phyloP scores from a whole-genome alignment of 2,329 filamentous ascomycete genomes.

The Penicillium digitatum region DNA sequence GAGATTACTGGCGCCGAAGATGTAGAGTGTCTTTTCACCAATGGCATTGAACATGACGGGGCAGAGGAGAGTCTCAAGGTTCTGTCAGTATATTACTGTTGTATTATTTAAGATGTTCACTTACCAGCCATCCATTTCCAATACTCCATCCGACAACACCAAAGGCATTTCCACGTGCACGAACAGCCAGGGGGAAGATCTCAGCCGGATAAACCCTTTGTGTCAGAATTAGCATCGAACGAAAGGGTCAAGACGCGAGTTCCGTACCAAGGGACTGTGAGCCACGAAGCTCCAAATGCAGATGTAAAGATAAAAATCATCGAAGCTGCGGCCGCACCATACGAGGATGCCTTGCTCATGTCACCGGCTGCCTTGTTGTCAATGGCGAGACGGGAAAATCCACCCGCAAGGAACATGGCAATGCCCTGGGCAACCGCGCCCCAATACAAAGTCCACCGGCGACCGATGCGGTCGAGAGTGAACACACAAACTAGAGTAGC shows the following conservation, averaged over 20 bases:
- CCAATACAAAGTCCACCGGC: constrained; percentile 67
- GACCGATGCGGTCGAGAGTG: constrained; percentile 64
- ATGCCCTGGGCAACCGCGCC: constrained; percentile 61
- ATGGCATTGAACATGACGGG: constrained; percentile 62
- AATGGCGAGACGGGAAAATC: constrained; percentile 55
- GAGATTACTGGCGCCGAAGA: constrained; percentile 66
- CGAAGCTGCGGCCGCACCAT: constrained; percentile 62
- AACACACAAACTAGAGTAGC: constrained; percentile 66
- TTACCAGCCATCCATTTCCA: constrained; percentile 63
- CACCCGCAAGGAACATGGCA: constrained; percentile 64
- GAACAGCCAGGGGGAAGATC: constrained; percentile 67
- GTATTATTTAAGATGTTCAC: constrained; percentile 24
- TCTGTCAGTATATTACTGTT: constrained; percentile 1
- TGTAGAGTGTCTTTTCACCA: constrained; percentile 67
- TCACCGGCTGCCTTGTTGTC: constrained; percentile 48
- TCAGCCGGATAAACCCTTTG: constrained; percentile 65
- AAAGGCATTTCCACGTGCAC: constrained; percentile 71
- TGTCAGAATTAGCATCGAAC: neutral
- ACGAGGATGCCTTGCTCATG: constrained; percentile 46
- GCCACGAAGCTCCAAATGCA: constrained; percentile 62
- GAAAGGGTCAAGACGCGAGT: accelerated
- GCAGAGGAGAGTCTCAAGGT: constrained; percentile 45
- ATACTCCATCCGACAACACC: constrained; percentile 73
- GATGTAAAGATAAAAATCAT: constrained; percentile 69
- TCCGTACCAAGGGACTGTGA: constrained; percentile 52